phyloP scores from a whole-genome alignment of 2,329 filamentous ascomycete species.

The Rhynchosporium agropyri region DNA sequence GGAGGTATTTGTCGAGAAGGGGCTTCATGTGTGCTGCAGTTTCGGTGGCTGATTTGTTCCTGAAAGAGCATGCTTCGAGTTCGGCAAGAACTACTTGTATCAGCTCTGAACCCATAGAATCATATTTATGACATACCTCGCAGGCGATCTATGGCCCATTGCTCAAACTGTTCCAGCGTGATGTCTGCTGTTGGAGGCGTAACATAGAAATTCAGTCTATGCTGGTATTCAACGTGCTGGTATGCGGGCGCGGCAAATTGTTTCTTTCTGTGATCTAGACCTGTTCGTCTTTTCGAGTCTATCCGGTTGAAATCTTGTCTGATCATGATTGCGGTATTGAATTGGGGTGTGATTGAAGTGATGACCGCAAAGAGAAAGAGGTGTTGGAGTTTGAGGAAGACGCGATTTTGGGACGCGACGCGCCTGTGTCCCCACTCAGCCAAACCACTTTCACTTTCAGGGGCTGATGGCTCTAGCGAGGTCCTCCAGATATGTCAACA shows the following conservation, averaged over 20 bases:
- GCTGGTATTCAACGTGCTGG: conserved; percentile 76
- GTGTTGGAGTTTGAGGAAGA: no score
- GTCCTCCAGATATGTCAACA: no score
- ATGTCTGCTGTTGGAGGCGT: conserved; percentile 90
- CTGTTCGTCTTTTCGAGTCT: conserved; percentile 70
- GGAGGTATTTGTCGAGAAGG: conserved; percentile 84
- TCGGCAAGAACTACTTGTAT: conserved; percentile 73
- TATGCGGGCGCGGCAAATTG: conserved; percentile 81
- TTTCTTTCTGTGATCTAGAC: conserved; percentile 78
- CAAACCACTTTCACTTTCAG: no score
- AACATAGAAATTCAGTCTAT: conserved; percentile 90
- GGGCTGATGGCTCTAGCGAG: no score
- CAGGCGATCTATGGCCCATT: conserved; percentile 94
- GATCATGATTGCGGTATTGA: conserved; percentile 37
- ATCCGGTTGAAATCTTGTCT: conserved; percentile 41
- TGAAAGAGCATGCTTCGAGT: conserved; percentile 92
- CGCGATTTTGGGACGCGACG: no score
- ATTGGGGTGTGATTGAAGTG: no score
- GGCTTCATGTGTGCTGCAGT: conserved; percentile 82
- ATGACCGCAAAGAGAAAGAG: no score
- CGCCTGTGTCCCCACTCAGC: no score
- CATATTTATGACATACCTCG: conserved; percentile 59
- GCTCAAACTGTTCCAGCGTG: conserved; percentile 94
- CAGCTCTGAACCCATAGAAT: conserved; percentile 29
- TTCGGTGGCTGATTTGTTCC: conserved; percentile 83